These are phyloP conservation scores for Akanthomyces muscarius DNA, from an alignment of 2,329 filamentous ascomycete species.

Conservation along the genomic window DNA sequence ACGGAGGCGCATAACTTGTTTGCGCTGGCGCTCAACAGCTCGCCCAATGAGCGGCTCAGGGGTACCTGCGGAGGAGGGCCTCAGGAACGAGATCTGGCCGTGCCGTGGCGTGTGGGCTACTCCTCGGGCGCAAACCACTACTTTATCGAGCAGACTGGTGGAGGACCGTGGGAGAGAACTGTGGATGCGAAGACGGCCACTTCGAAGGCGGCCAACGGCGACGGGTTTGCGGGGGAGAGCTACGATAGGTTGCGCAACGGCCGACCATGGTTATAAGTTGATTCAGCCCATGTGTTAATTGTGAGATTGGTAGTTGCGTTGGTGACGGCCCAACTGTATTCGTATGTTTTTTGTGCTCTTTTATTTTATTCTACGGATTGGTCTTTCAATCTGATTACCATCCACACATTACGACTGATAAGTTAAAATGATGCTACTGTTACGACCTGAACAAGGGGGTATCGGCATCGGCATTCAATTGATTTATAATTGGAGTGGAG, in stretches of 20 bases:
- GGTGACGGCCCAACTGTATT: too few relatives aligned
- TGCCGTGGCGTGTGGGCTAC: conserved; percentile 41
- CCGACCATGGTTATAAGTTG: neutral
- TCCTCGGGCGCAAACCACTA: conserved; percentile 38
- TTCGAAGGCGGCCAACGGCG: neutral
- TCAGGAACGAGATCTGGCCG: conserved; percentile 31
- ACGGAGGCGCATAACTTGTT: conserved; percentile 76
- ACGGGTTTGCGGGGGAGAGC: neutral
- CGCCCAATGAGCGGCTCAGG: conserved; percentile 34
- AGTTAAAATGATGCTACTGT: too few relatives aligned
- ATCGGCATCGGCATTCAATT: too few relatives aligned
- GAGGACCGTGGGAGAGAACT: neutral
- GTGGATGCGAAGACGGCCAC: neutral
- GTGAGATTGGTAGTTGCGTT: too few relatives aligned
- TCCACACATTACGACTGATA: too few relatives aligned
- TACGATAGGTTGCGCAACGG: neutral
- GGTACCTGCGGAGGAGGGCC: conserved; percentile 39
- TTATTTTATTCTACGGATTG: too few relatives aligned
- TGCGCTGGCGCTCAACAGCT: conserved; percentile 61
- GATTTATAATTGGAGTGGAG: too few relatives aligned
- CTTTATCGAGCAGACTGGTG: conserved; percentile 38
- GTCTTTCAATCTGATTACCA: too few relatives aligned
- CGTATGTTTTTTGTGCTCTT: too few relatives aligned
- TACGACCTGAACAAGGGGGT: too few relatives aligned
- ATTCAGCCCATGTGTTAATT: neutral